Conservation (phyloP, 2,329 filamentous ascomycete species). For the Talaromyces islandicus region DNA sequence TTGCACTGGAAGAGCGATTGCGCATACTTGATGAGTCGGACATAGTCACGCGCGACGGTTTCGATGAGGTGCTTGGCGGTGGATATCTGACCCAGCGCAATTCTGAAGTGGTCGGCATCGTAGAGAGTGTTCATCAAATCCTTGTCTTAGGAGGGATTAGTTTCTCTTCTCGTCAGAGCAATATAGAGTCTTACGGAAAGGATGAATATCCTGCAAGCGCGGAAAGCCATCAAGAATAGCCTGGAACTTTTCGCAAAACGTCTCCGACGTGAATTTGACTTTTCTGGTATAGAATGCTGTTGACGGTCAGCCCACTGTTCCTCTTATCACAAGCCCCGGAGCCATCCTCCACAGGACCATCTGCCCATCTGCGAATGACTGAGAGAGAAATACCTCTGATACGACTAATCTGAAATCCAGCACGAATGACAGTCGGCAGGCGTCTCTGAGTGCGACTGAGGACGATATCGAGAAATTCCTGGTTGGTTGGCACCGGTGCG, state of each 20-base stretch:
- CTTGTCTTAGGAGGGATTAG: conserved; percentile 47
- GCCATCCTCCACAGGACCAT: neutral
- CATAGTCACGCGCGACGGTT: conserved; percentile 92
- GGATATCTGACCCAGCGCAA: conserved; percentile 90
- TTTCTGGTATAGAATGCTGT: conserved; percentile 90
- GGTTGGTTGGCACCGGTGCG: conserved; percentile 79
- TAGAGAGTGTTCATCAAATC: conserved; percentile 95
- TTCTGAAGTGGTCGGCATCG: conserved; percentile 96
- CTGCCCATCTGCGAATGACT: neutral
- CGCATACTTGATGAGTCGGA: conserved; percentile 91
- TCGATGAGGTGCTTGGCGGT: conserved; percentile 96
- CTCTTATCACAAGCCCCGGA: neutral
- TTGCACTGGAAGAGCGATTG: conserved; percentile 98
- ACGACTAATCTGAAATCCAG: conserved; percentile 92
- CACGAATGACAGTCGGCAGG: conserved; percentile 88
- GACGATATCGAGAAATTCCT: conserved; percentile 97
- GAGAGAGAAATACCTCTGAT: conserved; percentile 57
- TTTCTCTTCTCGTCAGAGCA: neutral
- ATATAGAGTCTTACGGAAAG: conserved; percentile 62
- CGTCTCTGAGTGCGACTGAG: conserved; percentile 88
- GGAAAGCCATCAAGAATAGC: conserved; percentile 91
- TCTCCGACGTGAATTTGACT: conserved; percentile 97
- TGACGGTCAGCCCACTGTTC: neutral
- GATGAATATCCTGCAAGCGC: conserved; percentile 86
- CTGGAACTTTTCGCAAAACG: conserved; percentile 88